Conservation (phyloP, 2,329 filamentous ascomycete genomes). For the Fonsecaea pedrosoi region DNA sequence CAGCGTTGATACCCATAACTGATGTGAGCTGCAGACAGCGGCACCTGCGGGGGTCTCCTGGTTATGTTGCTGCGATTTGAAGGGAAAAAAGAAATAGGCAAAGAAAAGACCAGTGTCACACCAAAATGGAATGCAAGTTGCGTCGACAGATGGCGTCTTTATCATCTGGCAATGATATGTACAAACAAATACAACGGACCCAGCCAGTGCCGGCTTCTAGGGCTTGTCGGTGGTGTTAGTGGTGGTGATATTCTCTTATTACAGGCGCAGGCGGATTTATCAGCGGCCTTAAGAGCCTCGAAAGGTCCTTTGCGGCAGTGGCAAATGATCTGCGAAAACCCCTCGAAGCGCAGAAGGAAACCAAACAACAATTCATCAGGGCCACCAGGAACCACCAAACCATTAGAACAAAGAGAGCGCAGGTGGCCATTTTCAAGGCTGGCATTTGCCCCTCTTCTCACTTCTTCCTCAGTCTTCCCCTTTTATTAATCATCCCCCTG, state of each 20-base stretch:
- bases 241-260: background rate
- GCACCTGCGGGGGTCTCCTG: background rate
- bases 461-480: background rate
- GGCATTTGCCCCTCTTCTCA: background rate
- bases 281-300: background rate
- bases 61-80: background rate
- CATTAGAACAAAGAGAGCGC: background rate
- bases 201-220: background rate
- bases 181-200: background rate
- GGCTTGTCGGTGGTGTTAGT: background rate
- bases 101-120: background rate
- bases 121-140: background rate
- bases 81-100: background rate
- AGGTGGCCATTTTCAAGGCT: background rate
- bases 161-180: background rate
- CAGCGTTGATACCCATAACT: conserved; percentile 28
- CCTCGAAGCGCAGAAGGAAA: background rate
- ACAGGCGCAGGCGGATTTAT: background rate
- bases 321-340: background rate
- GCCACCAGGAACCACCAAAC: no score
- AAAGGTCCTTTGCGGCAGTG: background rate
- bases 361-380: background rate
- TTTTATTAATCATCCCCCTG: background rate
- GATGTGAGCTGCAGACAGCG: background rate
- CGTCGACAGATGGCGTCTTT: background rate